Evolutionary conservation across 331 rosid genomes (phyloP).

Genomic region (Stylosanthes scabra): DNA sequence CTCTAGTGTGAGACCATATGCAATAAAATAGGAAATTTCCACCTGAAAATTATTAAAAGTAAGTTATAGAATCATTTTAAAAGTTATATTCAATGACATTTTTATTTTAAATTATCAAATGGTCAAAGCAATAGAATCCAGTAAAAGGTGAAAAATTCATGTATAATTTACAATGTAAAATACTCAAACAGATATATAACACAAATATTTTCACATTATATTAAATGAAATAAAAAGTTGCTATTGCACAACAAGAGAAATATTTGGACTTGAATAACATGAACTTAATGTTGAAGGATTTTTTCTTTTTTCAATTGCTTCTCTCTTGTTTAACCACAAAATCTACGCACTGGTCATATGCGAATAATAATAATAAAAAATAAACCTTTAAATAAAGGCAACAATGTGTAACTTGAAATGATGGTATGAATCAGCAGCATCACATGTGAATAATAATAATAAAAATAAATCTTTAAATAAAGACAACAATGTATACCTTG

Average conservation of each 20-base stretch:
- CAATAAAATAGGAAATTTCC: no score
- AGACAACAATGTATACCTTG: no score
- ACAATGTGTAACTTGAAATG: no score
- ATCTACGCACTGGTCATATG: slow-evolving; percentile 8
- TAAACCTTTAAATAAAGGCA: no score
- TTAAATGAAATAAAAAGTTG: slow-evolving; percentile 1
- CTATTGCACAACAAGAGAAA: slow-evolving; percentile 7
- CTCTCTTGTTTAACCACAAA: slow-evolving; percentile 77
- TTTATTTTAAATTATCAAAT: no score
- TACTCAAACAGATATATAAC: slow-evolving; percentile 6
- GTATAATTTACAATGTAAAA: not conserved
- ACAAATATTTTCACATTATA: not conserved
- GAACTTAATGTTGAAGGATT: slow-evolving; percentile 70
- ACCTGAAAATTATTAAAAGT: no score
- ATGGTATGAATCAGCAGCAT: no score
- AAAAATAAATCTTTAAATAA: not conserved
- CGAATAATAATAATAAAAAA: no score
- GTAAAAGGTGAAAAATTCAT: not conserved
- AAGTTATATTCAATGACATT: no score
- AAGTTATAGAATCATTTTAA: no score
- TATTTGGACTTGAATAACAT: slow-evolving; percentile 49
- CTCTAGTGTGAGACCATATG: no score
- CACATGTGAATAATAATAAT: no score
- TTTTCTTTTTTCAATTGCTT: slow-evolving; percentile 86
- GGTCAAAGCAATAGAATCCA: slow-evolving; percentile 46